These are phyloP conservation scores for Cordyceps militaris DNA, from an alignment of 2,329 filamentous ascomycete genomes.

Conservation along the genomic window DNA sequence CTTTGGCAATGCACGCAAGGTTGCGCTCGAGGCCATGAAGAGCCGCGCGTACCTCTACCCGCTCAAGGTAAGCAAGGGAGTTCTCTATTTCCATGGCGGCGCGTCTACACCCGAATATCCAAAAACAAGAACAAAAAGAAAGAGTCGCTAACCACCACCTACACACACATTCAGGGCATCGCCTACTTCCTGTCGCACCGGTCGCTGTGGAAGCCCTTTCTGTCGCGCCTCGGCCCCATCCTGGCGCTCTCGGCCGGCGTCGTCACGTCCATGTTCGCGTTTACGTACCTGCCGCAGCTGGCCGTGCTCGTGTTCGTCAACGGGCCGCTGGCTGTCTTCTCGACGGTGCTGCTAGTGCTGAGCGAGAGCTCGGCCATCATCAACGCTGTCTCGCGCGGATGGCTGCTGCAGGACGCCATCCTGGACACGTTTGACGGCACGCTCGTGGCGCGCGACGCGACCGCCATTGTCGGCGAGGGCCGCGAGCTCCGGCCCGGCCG, in stretches of 20 bases:
- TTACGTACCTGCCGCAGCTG: constrained; percentile 81
- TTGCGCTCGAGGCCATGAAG: constrained; percentile 61
- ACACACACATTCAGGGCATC: constrained; percentile 47
- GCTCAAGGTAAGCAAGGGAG: constrained; percentile 48
- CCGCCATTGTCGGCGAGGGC: constrained; percentile 62
- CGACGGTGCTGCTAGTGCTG: constrained; percentile 61
- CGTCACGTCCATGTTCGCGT: constrained; percentile 73
- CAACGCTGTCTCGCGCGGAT: constrained; percentile 55
- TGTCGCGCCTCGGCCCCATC: constrained; percentile 51
- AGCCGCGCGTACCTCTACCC: constrained; percentile 84
- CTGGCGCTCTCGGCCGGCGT: constrained; percentile 65
- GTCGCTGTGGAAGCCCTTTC: constrained; percentile 52
- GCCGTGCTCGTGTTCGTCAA: constrained; percentile 78
- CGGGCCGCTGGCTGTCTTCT: constrained; percentile 71
- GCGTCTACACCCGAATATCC: not conserved
- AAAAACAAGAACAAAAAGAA: not conserved
- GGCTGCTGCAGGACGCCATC: constrained; percentile 73
- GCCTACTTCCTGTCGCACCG: constrained; percentile 51
- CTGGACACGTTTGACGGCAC: constrained; percentile 85
- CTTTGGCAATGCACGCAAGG: constrained; percentile 54
- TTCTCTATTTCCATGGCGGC: not conserved
- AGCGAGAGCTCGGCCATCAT: constrained; percentile 55
- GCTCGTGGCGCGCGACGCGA: constrained; percentile 43
- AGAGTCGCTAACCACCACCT: not conserved
- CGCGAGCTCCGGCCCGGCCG: constrained; percentile 53